Evolutionary conservation across 2,329 filamentous ascomycete genomes (phyloP), one percentile per base, ranked within the genome.

Genomic region (Fusarium tupiense): DNA sequence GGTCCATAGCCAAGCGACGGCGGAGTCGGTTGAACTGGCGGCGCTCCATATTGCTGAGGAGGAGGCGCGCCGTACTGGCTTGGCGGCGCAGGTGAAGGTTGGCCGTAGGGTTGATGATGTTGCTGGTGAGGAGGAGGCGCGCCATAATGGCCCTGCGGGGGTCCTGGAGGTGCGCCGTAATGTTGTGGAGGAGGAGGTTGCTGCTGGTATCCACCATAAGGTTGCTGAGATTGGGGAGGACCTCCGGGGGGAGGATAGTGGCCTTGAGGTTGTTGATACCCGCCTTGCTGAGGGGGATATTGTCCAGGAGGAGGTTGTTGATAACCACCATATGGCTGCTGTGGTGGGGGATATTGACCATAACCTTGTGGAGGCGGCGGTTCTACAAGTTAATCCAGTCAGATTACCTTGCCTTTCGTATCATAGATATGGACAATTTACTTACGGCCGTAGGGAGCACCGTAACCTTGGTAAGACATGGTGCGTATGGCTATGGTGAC

Each of bases 1-100:
- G 92, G 88, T 6, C 91, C 90, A 78, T 98, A 98, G 41, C 95
- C 95, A 1, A 88, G 83, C 0, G 93, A 93, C 2, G 94, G 90
- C 17, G 89, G 88, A 2, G 91, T 90, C 17, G 92, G 90, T 47
- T 88, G 86, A 13, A 77, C 75, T 44, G 78, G 83, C 35, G 83
- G 85, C 8, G 85, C 85, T 43, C 82, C 83, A 49, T 84, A 83
- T 35, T 81, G 80, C n/a, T 79, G 80, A 29, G 77, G 75, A 49
- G 68, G 68, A 66, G 75, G 80, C 16, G 80, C 79, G 12, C 83
- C 81, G 61, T 85, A 83, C 35, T 79, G 79, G 44, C 52, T 65
- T 19, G 65, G 72, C 14, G 72, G 72, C 31, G 77, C 81, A 22
- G 78, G 80, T 31, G 78, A 76, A 43, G 80, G 71, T 22, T 68